Evolutionary conservation across 1,139 yeast genomes (phyloP), one percentile per base, ranked within the genome.

Genomic region (Taphrina populina): DNA sequence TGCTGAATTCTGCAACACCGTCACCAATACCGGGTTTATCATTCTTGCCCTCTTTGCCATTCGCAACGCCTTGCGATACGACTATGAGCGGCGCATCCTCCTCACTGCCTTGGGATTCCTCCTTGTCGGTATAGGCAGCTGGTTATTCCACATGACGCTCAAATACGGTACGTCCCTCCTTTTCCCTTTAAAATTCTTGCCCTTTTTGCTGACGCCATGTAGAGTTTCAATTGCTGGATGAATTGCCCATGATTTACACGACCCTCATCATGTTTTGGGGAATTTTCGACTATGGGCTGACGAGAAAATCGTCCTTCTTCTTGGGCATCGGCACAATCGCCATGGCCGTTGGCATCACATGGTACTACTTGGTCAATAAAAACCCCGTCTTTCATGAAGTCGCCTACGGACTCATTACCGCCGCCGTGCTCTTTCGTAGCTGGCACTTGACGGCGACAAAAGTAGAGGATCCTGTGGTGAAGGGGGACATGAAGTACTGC

Each of bases 211-310:
- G 15, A 39, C 21, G 1, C 30, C 4, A n/a, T 33, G 15, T 90
- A 69, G 88, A 84, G 68, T 92, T 79, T 72, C 98, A 92, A 71
- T 71, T 92, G 60, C 75, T 92, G 69, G 98, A 92, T 71, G 98
- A 92, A 70, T 76, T 92, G 66, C 98, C 98, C 39, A 92, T 92
- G 98, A 87, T 92, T 61, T 92, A 92, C 70, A 96, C 96, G 33
- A 92, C 97, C 1, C 88, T 96, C 64, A 83, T 92, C 26, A 97
- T 97, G 0, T 83, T 87, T 62, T 94, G 96, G 88, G 82, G 88
- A 57, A 82, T 88, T 1, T 85, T 84, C 65, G 81, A 90, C 55
- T 88, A 83, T 68, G 76, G 77, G 55, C 76, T 75, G 62, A 65
- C 75, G 61, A 61, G 65, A 44, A 59, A 64, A 27, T 68, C 70